phyloP scores from a whole-genome alignment of 2,329 filamentous ascomycete genomes.

The Aspergillus sclerotialis region DNA sequence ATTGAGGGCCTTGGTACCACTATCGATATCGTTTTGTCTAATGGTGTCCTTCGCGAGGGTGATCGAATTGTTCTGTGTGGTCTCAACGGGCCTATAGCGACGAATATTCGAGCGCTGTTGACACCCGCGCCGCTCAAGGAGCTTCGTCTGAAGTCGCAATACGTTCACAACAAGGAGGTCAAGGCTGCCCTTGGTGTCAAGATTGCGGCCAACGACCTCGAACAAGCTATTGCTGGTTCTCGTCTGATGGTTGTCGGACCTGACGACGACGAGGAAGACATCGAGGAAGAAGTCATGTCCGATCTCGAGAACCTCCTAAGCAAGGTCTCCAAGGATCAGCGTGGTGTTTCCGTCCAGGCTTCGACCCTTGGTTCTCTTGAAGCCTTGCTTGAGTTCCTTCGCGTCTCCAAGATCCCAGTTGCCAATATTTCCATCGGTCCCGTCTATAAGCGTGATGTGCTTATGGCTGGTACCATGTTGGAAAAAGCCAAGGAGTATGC shows the following conservation, averaged over 20 bases:
- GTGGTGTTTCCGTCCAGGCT: conserved; percentile 93
- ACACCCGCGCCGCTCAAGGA: conserved; percentile 92
- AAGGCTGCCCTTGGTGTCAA: conserved; percentile 98
- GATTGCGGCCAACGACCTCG: conserved; percentile 92
- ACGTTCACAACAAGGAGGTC: conserved; percentile 98
- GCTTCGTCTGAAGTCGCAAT: conserved; percentile 87
- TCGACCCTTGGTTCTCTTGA: conserved; percentile 96
- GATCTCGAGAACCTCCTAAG: conserved; percentile 88
- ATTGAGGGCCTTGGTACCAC: conserved; percentile 99
- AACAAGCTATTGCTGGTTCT: conserved; percentile 93
- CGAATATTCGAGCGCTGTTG: conserved; percentile 87
- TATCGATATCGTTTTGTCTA: conserved; percentile 93
- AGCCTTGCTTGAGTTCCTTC: conserved; percentile 91
- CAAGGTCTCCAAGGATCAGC: conserved; percentile 83
- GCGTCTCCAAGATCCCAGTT: conserved; percentile 92
- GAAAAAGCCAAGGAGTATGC: conserved; percentile 92
- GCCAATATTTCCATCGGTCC: conserved; percentile 96
- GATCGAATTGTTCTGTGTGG: conserved; percentile 93
- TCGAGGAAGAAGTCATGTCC: conserved; percentile 92
- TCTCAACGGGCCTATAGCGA: conserved; percentile 91
- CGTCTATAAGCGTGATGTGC: conserved; percentile 95
- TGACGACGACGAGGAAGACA: conserved; percentile 92
- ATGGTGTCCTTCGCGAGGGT: conserved; percentile 89
- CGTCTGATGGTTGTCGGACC: conserved; percentile 88
- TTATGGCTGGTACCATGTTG: conserved; percentile 88